phyloP scores from a whole-genome alignment of 768 basidiomycete genomes.

The Paxillus rubicundulus region DNA sequence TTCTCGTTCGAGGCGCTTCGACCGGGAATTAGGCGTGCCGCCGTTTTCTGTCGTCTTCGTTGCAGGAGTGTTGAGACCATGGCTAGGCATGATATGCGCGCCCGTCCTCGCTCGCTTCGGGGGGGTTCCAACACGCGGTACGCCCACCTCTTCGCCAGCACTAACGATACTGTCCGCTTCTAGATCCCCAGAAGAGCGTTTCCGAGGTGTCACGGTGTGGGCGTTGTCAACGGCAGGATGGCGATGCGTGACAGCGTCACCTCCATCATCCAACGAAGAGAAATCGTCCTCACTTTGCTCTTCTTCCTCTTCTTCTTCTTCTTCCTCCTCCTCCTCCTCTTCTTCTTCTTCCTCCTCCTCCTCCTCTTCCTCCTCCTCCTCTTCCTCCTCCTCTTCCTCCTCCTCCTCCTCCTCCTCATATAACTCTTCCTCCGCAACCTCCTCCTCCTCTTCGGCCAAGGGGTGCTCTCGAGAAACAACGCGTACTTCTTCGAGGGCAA shows the following conservation, averaged over 20 bases:
- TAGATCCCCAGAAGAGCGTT: conserved; percentile 39
- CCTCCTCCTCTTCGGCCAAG: conserved; percentile 28
- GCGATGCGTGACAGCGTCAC: conserved; percentile 3
- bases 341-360: conserved; percentile 21
- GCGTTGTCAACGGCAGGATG: conserved; percentile 9
- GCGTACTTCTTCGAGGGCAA: conserved; percentile 26
- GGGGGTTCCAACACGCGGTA: conserved; percentile 32
- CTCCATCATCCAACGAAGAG: conserved; percentile 8
- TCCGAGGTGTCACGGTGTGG: conserved; percentile 25
- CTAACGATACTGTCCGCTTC: conserved; percentile 24
- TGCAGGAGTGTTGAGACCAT: conserved; percentile 1
- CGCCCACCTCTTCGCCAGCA: not conserved
- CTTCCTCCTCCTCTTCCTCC: conserved; percentile 31
- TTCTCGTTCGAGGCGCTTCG: not conserved
- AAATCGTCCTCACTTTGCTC: conserved; percentile 28
- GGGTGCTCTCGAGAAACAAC: conserved; percentile 15
- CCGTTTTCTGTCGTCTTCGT: not conserved
- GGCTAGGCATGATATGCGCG: conserved; percentile 1
- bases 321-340: conserved; percentile 27
- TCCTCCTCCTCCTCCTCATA: too few relatives aligned
- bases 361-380: conserved; percentile 25
- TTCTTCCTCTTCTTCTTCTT: conserved; percentile 30
- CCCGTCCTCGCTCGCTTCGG: conserved; percentile 39
- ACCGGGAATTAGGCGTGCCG: not conserved
- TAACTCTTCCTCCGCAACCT: too few relatives aligned